These are phyloP conservation scores for Guyanaporus albipodus DNA, from an alignment of 768 basidiomycete genomes.

Conservation along the genomic window DNA sequence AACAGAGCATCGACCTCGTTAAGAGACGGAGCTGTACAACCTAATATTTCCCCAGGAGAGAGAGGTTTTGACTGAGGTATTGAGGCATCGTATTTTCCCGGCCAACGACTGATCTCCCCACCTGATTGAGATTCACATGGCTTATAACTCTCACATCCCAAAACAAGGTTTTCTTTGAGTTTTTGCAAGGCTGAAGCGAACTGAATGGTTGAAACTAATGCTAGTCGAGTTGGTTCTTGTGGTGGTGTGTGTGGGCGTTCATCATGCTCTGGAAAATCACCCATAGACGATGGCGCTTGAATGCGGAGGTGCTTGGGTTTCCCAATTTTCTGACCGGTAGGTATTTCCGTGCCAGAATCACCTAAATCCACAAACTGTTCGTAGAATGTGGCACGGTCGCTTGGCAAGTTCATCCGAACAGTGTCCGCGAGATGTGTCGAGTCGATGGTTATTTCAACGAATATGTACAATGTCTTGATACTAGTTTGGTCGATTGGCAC, in stretches of 20 bases:
- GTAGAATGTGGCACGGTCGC: slow-evolving; percentile 62
- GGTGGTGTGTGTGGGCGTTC: slow-evolving; percentile 14
- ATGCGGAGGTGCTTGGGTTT: slow-evolving; percentile 53
- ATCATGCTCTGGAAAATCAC: slow-evolving; percentile 3
- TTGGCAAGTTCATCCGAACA: slow-evolving; percentile 86
- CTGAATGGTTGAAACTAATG: slow-evolving; percentile 95
- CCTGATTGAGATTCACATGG: background rate
- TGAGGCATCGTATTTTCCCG: slow-evolving; percentile 64
- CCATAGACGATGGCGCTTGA: slow-evolving; percentile 36
- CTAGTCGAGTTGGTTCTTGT: slow-evolving; percentile 60
- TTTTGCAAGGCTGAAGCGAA: slow-evolving; percentile 91
- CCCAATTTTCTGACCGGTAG: slow-evolving; percentile 43
- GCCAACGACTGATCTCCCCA: slow-evolving; percentile 36
- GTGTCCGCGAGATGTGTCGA: slow-evolving; percentile 77
- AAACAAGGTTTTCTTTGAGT: slow-evolving; percentile 72
- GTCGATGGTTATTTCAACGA: slow-evolving; percentile 96
- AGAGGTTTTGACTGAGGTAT: slow-evolving; percentile 90
- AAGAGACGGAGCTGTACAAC: slow-evolving; percentile 90
- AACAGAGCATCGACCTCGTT: slow-evolving; percentile 83
- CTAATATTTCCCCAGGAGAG: slow-evolving; percentile 94
- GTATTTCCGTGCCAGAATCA: slow-evolving; percentile 42
- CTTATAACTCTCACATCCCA: slow-evolving; percentile 30
- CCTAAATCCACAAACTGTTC: slow-evolving; percentile 59
- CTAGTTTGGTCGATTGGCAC: slow-evolving; percentile 94
- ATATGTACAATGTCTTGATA: slow-evolving; percentile 94